These are phyloP conservation scores for Nigrospora oryzae DNA, from an alignment of 2,329 filamentous ascomycete species.

Conservation along the genomic window DNA sequence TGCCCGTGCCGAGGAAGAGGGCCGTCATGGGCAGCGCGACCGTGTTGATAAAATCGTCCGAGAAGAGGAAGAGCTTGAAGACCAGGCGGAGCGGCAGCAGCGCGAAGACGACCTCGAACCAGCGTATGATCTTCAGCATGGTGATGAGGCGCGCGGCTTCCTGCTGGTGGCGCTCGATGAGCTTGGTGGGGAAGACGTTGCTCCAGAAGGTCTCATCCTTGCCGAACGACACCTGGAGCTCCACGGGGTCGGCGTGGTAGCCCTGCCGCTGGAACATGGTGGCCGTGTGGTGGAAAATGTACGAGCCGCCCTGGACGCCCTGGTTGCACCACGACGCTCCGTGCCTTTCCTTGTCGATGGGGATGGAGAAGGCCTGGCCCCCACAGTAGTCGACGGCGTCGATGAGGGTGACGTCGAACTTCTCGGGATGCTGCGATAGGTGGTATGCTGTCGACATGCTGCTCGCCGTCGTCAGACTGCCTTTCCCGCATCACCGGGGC, in stretches of 20 bases:
- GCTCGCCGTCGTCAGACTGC: neutral
- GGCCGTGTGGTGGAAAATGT: conserved; percentile 51
- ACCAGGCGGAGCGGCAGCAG: conserved; percentile 31
- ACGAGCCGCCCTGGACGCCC: conserved; percentile 49
- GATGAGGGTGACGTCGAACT: conserved; percentile 50
- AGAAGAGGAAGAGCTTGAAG: conserved; percentile 20
- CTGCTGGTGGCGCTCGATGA: conserved; percentile 39
- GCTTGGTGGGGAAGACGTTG: conserved; percentile 44
- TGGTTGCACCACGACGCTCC: conserved; percentile 57
- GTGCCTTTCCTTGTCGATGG: conserved; percentile 46
- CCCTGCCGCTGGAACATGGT: conserved; percentile 50
- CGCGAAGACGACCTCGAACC: conserved; percentile 45
- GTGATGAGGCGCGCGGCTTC: conserved; percentile 39
- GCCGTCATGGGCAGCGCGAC: conserved; percentile 26
- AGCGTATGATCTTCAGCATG: conserved; percentile 41
- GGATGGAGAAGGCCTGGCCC: conserved; percentile 55
- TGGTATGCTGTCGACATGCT: conserved; percentile 51
- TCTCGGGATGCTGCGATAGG: conserved; percentile 48
- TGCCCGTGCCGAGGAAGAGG: conserved; percentile 23
- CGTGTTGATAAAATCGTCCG: conserved; percentile 20
- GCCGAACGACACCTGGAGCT: conserved; percentile 47
- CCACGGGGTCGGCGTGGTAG: conserved; percentile 43
- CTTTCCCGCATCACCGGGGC: neutral
- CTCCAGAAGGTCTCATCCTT: conserved; percentile 48
- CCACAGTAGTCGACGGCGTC: conserved; percentile 51